Evolutionary conservation across 2,329 filamentous ascomycete species (phyloP), one percentile per base, ranked within the genome.

Genomic region (Fusarium begoniae): DNA sequence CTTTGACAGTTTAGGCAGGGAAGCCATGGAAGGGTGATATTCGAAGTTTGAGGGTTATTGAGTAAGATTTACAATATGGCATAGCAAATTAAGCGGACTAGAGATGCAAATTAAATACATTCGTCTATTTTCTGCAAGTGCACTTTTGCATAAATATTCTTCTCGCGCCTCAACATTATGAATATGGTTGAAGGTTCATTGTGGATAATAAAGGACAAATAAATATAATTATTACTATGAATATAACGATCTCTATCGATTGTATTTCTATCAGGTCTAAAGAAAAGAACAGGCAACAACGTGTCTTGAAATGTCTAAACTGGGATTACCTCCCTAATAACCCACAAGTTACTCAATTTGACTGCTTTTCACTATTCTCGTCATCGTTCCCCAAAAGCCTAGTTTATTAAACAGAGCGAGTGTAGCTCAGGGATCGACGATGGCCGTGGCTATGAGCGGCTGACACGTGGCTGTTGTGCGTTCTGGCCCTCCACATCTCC

Each of bases 401-500:
- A 5, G 8, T 24, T 30, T 20, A 37, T 51, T 6, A 59, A 40
- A 10, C 32, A 24, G 44, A 30, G 35, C 35, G 44, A 38, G 43
- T 38, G 5, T 18, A 37, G 22, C 43, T 51, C 26, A 40, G 14
- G 24, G 44, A 51, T 30, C 24, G 20, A 18, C 24, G 43, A 14
- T 59, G 44, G 7, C 24, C 26, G 2, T 58, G 41, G 13, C 37
- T 40, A 18, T 41, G 58, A 15, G 50, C n/a, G 6, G 22, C 20
- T 14, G 50, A 62, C 3, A 24, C 35, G 7, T 44, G 65, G 17
- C 43, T 50, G 5, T 47, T 40, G 12, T 62, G 55, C 1, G 48
- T 65, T 17, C 66, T 43, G 2, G 58, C 37, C 8, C 59, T 53
- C 66, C 67, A 70, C 7, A 70, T 44, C 15, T 45, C 51, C 13